phyloP scores from a whole-genome alignment of 2,329 filamentous ascomycete genomes.

The Cadophora sp. region DNA sequence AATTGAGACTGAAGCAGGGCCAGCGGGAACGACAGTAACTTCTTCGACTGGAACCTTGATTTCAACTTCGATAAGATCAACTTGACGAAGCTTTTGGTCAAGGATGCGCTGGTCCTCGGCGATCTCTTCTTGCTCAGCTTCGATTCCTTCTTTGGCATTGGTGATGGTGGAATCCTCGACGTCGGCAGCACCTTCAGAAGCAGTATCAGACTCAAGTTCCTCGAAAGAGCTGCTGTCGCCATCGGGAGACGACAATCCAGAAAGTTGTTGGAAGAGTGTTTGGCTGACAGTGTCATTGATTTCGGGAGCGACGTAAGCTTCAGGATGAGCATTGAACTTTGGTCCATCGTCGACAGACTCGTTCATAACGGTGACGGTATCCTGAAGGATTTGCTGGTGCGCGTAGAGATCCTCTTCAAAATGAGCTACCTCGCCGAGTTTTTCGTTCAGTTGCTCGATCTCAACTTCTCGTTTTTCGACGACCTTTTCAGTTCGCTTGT shows the following conservation, averaged over 20 bases:
- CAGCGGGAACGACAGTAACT: neutral
- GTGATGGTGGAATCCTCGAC: neutral
- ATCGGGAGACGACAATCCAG: neutral
- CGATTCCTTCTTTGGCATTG: neutral
- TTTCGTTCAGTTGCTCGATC: neutral
- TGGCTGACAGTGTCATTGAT: neutral
- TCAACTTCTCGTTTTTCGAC: neutral
- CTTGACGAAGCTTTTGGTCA: neutral
- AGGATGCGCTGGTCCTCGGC: neutral
- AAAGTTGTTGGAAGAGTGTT: neutral
- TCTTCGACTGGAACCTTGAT: constrained; percentile 7
- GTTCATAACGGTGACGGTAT: neutral
- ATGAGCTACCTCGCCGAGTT: neutral
- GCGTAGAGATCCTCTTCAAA: neutral
- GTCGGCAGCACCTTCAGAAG: neutral
- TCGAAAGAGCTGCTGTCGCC: neutral
- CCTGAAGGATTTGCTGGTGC: neutral
- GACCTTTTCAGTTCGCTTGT: neutral
- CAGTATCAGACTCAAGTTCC: neutral
- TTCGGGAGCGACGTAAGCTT: constrained; percentile 2
- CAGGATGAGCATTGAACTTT: constrained; percentile 8
- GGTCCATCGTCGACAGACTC: neutral
- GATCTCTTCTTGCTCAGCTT: neutral
- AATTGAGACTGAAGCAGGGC: neutral
- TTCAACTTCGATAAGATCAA: neutral